Conservation (phyloP, 352 stramenopile genomes). For the Peronospora farinosa region DNA sequence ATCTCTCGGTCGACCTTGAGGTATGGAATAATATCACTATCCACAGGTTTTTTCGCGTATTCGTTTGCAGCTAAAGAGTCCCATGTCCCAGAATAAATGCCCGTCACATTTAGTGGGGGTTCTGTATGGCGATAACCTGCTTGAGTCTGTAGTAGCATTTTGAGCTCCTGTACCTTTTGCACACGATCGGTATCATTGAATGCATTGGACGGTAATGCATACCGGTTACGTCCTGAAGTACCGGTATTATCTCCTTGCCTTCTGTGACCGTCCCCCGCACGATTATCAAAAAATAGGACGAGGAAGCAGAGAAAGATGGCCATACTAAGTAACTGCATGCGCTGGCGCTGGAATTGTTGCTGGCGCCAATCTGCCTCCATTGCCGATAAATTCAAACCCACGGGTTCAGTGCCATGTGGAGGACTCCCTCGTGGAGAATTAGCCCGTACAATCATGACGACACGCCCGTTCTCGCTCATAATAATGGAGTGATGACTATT, state of each 20-base stretch:
- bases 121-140: slow-evolving; percentile 37
- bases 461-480: slow-evolving; percentile 43
- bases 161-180: slow-evolving; percentile 42
- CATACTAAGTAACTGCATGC: slow-evolving; percentile 84
- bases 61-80: slow-evolving; percentile 48
- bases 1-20: slow-evolving; percentile 67
- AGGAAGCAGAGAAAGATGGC: slow-evolving; percentile 86
- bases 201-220: slow-evolving; percentile 34
- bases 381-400: slow-evolving; percentile 45
- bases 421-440: slow-evolving; percentile 43
- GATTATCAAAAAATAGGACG: slow-evolving; percentile 82
- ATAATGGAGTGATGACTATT: slow-evolving; percentile 1
- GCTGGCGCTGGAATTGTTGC: slow-evolving; percentile 84
- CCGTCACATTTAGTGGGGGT: slow-evolving; percentile 59
- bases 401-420: slow-evolving; percentile 16
- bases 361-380: slow-evolving; percentile 79
- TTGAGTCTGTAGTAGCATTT: slow-evolving; percentile 41
- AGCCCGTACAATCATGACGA: slow-evolving; percentile 77
- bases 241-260: slow-evolving; percentile 12
- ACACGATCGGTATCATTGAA: slow-evolving; percentile 63
- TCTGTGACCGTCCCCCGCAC: slow-evolving; percentile 34
- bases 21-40: slow-evolving; percentile 71
- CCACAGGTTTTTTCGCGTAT: slow-evolving; percentile 49
- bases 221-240: slow-evolving; percentile 25
- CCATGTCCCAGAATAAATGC: slow-evolving; percentile 77